Evolutionary conservation across 768 basidiomycete genomes (phyloP), one percentile per base, ranked within the genome.

Genomic region (Phanerochaete sordida): DNA sequence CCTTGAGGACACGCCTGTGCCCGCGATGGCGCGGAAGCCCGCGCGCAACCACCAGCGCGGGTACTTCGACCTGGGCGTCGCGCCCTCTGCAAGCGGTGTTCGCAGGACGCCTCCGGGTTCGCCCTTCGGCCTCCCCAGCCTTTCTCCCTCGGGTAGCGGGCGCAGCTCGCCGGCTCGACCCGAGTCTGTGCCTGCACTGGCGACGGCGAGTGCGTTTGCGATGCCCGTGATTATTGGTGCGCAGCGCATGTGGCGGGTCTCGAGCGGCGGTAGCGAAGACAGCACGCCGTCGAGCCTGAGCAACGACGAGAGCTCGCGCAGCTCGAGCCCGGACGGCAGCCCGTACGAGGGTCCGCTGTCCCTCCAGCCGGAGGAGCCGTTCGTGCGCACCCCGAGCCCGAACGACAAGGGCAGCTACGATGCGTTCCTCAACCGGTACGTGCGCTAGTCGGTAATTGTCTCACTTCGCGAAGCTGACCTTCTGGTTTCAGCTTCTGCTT

Each of bases 401-500:
- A 58, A 56, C 30, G 63, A 65, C 58, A 58, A 61, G 56, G 65
- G 63, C 45, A 77, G 77, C 62, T 90, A 90, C 68, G 78, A 76
- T 61, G 79, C 82, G 60, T 84, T 91, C 61, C 69, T 91, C 59
- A 82, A 83, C 72, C 84, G 77, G 89, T 89, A 65, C 48, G 84
- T 78, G 16, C 30, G 15, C 31, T 15, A 26, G 12, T 50, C 45
- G 51, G 54, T 46, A 51, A 35, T 54, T 46, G 48, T 23, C 11
- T 51, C n/a, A 13, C 4, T 31, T 30, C 50, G 5, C 13, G 47
- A 57, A 31, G 8, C 19, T 35, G 48, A 55, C 45, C 26, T n/a
- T n/a, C 30, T 39, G 2, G 2, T 28, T 23, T 68, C 56, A 92
- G 90, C 65, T 91, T 88, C 72, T 92, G 90, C 75, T 92, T 91